These are phyloP conservation scores for Daedaleopsis nitida DNA, from an alignment of 768 basidiomycete genomes.

Conservation along the genomic window DNA sequence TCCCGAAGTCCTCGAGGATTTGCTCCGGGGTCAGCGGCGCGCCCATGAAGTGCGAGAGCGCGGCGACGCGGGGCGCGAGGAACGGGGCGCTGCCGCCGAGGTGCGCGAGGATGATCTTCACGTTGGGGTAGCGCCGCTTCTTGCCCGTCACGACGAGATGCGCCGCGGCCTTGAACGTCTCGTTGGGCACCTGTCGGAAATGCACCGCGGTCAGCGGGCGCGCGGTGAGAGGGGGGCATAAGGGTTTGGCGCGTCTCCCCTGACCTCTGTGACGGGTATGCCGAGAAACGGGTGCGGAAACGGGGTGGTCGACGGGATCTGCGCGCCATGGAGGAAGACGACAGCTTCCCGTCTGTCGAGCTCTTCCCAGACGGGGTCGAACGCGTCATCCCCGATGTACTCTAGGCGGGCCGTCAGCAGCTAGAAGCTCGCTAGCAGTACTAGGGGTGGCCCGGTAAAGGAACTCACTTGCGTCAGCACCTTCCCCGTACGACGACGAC, in stretches of 20 bases:
- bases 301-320: constrained; percentile 64
- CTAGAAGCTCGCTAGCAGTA: not conserved
- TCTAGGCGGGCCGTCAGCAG: constrained; percentile 36
- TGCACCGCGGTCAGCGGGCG: not conserved
- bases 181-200: constrained; percentile 66
- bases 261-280: constrained; percentile 67
- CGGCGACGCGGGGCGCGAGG: constrained; percentile 70
- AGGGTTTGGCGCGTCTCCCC: no score
- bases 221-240: not conserved
- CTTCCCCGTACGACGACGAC: constrained; percentile 67
- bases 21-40: constrained; percentile 62
- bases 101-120: constrained; percentile 72
- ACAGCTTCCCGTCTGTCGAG: constrained; percentile 58
- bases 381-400: constrained; percentile 67
- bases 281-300: constrained; percentile 66
- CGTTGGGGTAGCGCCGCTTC: constrained; percentile 60
- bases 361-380: constrained; percentile 71
- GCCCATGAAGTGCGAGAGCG: constrained; percentile 70
- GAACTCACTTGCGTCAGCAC: constrained; percentile 51
- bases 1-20: constrained; percentile 67
- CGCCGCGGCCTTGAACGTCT: constrained; percentile 81
- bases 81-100: constrained; percentile 70
- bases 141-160: constrained; percentile 74
- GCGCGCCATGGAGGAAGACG: constrained; percentile 75
- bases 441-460: not conserved